Evolutionary conservation across 2,329 filamentous ascomycete genomes (phyloP), one percentile per base, ranked within the genome.

Genomic region (Aciculosporium take): DNA sequence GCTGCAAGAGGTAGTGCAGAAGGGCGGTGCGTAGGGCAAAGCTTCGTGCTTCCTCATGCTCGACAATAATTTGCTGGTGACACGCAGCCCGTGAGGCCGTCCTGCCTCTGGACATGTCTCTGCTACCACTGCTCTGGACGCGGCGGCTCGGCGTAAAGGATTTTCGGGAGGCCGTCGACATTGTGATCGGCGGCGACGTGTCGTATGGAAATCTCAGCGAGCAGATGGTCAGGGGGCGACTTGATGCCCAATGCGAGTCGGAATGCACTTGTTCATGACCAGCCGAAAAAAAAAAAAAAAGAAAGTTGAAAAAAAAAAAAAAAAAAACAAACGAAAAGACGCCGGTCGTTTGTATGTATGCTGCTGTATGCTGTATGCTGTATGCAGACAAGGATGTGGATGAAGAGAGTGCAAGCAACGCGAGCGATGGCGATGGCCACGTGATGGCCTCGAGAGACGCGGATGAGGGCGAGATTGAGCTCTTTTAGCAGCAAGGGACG

Each of bases 11-110:
- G 62, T 98, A 93, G 61, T 89, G 74, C 44, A 98, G 81, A 62
- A 86, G 95, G 51, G 89, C 89, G 51, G 84, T 80, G 47, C 91
- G 83, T 41, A 98, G 76, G 53, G 88, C 87, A 64, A 86, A 94
- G 48, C 79, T 83, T 65, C 93, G 94, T 56, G 86, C 88, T 63
- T 95, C 86, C 53, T 93, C 83, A 58, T 76, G 69, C 51, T 69
- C 71, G 49, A 79, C 67, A 41, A 66, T 60, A 39, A 65, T 56
- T 37, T 64, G 58, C 46, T 67, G 64, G 64, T 60, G 47, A 60
- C 64, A 37, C 9, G 29, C 7, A 13, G 42, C 29, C 13, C 39
- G 39, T 27, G 74, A 76, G 27, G 57, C 54, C 8, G 65, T 57
- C 48, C 71, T 64, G 36, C 57, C 48, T 43, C 62, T 61, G 52